Evolutionary conservation across 208 protist genomes (phyloP), one percentile per base, ranked within the genome.

Genomic region (Crithidia acanthocephali): DNA sequence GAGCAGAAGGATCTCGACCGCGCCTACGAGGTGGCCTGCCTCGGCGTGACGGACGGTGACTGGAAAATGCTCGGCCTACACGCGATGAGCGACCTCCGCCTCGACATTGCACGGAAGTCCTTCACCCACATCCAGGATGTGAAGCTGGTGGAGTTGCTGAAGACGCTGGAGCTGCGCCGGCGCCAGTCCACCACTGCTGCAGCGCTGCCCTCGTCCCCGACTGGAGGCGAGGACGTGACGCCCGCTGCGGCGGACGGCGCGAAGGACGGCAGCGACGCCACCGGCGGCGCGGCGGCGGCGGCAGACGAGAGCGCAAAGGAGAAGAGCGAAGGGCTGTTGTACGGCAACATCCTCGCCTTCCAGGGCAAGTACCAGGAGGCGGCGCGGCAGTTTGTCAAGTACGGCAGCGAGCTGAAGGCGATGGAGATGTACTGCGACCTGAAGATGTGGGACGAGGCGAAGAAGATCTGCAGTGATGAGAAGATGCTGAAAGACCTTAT

Each of bases 341-440:
- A 88, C 48, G 97, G 84, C 57, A 90, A 97, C 64, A 93, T 98
- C 44, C 75, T 97, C 15, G 97, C 97, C 37, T 98, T 96, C 66
- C 95, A 98, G 71, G 96, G 96, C 53, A 97, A 96, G 74, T 98
- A 95, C 80, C 79, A 93, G 22, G 94, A 98, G 22, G 97, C 97
- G 0, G 87, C 97, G 1, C 73, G 86, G 57, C 78, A 95, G 59
- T 98, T 96, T 73, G 66, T 95, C 45, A 95, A 97, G 76, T 70
- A 73, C 23, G 91, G 86, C 51, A 53, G 86, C 60, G 83, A 94
- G 62, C 69, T 90, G 44, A 68, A 79, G 44, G 93, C 93, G 52
- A 94, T 98, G 81, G 93, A 98, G 40, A 98, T 99, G 95, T 98
- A 90, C 81, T 95, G 88, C 56, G 96, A 99, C 79, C 66, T 99